phyloP scores from a whole-genome alignment of 176 grass and related monocot species.

The Alopecurus myosuroides region DNA sequence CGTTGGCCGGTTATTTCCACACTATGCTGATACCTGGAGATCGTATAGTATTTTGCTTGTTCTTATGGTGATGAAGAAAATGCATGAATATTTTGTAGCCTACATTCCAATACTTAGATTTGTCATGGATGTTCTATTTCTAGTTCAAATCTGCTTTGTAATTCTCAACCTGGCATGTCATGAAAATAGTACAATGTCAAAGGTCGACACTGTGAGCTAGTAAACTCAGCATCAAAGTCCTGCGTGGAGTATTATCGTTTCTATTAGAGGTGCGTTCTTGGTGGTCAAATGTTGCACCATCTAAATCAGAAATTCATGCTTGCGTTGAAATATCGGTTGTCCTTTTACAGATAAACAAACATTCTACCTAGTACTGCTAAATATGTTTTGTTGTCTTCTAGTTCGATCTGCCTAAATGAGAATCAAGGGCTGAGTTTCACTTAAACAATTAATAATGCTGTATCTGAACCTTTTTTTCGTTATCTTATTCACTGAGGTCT shows the following conservation, averaged over 20 bases:
- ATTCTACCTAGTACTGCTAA: too few species aligned
- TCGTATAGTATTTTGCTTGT: not conserved
- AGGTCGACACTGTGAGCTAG: not conserved
- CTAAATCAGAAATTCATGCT: too few species aligned
- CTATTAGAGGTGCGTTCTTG: not conserved
- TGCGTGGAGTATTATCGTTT: not conserved
- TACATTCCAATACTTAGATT: not conserved
- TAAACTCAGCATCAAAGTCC: not conserved
- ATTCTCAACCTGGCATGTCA: not conserved
- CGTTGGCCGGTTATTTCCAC: not conserved
- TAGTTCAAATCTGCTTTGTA: not conserved
- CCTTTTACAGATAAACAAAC: too few species aligned
- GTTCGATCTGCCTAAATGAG: too few species aligned
- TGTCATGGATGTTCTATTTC: not conserved
- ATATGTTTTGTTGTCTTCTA: too few species aligned
- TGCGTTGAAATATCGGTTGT: too few species aligned
- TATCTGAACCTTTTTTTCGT: not conserved
- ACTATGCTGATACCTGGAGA: not conserved
- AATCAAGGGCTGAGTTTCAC: too few species aligned
- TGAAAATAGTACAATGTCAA: not conserved
- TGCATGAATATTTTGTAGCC: not conserved
- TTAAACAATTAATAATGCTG: too few species aligned
- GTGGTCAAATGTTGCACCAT: not conserved
- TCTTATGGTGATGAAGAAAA: not conserved
- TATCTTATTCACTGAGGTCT: not conserved